Conservation (phyloP, 139 green algal genomes). For the Volvox africanus region DNA sequence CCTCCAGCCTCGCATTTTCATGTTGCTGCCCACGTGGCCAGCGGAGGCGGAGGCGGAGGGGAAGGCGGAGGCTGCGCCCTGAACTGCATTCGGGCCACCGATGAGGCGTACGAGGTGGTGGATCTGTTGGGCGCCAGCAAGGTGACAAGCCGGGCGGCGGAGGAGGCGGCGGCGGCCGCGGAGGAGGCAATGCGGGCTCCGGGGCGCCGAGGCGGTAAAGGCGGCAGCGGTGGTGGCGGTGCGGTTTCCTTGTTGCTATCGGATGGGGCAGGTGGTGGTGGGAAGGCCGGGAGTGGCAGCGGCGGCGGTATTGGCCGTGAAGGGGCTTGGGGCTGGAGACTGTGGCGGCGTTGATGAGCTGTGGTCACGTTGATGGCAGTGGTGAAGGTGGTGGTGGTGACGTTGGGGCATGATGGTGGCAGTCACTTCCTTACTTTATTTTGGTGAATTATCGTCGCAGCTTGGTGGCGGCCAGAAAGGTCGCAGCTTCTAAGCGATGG, state of each 20-base stretch:
- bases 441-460: too few relatives aligned
- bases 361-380: too few relatives aligned
- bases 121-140: conserved; percentile 14
- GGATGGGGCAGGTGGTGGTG: not conserved
- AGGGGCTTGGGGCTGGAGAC: not conserved
- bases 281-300: not conserved
- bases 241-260: not conserved
- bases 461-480: too few relatives aligned
- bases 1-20: not conserved
- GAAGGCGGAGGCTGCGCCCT: not conserved
- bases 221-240: not conserved
- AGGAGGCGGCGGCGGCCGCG: conserved; percentile 38
- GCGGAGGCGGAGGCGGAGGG: not conserved
- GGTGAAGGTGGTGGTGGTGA: too few relatives aligned
- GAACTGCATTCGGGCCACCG: not conserved
- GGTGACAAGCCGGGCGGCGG: conserved; percentile 30
- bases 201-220: not conserved
- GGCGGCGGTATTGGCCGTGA: not conserved
- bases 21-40: not conserved
- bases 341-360: not conserved
- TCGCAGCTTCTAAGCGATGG: too few relatives aligned
- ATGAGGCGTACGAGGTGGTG: conserved; percentile 28
- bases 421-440: too few relatives aligned
- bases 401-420: too few relatives aligned
- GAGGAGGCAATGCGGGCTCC: conserved; percentile 23